These are phyloP conservation scores for Trichoderma virens DNA, from an alignment of 495 filamentous ascomycete genomes.

Conservation along the genomic window DNA sequence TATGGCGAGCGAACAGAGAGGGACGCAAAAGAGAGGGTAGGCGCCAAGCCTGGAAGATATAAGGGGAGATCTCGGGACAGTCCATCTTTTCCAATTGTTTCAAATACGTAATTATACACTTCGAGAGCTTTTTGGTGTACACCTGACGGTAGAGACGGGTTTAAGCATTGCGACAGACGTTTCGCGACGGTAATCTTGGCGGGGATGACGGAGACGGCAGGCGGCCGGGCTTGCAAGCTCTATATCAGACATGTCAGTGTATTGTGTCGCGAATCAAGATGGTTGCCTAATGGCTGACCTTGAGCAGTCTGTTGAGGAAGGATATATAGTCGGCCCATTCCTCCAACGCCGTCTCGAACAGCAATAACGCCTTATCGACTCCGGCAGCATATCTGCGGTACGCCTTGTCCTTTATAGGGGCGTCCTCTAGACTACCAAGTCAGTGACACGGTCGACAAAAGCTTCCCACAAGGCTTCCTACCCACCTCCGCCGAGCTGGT, in stretches of 20 bases:
- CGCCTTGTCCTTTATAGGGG: constrained; percentile 74
- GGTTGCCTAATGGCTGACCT: constrained; percentile 44
- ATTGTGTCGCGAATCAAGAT: background rate
- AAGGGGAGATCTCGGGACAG: constrained; percentile 73
- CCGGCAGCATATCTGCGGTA: constrained; percentile 85
- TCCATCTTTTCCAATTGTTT: constrained; percentile 62
- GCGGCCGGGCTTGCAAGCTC: constrained; percentile 82
- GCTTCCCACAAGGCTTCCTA: background rate
- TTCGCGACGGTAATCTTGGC: constrained; percentile 80
- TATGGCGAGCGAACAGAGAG: constrained; percentile 79
- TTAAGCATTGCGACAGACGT: constrained; percentile 88
- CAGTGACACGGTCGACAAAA: background rate
- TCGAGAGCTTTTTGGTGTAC: constrained; percentile 98
- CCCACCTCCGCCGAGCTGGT: constrained; percentile 43
- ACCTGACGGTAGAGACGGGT: constrained; percentile 85
- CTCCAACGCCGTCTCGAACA: constrained; percentile 89
- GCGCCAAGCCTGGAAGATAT: constrained; percentile 82
- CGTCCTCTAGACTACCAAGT: constrained; percentile 41
- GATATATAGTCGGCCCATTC: constrained; percentile 99
- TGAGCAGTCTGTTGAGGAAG: constrained; percentile 83
- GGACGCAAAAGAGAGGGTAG: constrained; percentile 87
- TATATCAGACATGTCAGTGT: constrained; percentile 30
- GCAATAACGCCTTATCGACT: constrained; percentile 77
- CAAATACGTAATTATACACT: constrained; percentile 85
- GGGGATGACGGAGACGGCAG: constrained; percentile 63